phyloP scores from a whole-genome alignment of 306 rosid species.

The Cercis canadensis region DNA sequence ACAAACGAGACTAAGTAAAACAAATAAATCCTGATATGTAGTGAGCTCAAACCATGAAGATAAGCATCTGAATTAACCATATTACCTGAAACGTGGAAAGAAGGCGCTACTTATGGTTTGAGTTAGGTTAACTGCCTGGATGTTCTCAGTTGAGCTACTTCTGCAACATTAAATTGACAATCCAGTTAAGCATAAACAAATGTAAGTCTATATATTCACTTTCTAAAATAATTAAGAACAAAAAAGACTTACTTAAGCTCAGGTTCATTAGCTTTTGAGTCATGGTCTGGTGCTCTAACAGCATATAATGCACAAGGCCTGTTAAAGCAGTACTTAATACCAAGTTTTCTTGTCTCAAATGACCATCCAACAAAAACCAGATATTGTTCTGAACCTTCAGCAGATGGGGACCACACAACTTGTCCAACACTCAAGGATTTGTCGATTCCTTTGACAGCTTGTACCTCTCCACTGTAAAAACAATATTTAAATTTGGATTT shows the following conservation, averaged over 20 bases:
- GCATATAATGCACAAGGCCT: conserved; percentile 81
- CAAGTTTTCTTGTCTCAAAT: conserved; percentile 71
- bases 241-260: conserved; percentile 57
- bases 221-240: neutral
- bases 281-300: conserved; percentile 49
- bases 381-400: conserved; percentile 52
- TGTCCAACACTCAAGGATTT: conserved; percentile 83
- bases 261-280: conserved; percentile 49
- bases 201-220: neutral
- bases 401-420: conserved; percentile 83
- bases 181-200: conserved; percentile 29
- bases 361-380: conserved; percentile 93
- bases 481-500: conserved; percentile 23
- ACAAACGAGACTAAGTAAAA: neutral
- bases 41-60: conserved; percentile 3
- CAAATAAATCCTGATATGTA: neutral
- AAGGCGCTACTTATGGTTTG: conserved; percentile 73
- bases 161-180: conserved; percentile 42
- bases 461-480: conserved; percentile 71
- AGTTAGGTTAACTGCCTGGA: conserved; percentile 57
- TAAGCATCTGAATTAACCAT: conserved; percentile 9
- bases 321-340: conserved; percentile 83
- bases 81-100: conserved; percentile 86
- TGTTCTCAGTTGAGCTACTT: conserved; percentile 52
- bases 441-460: conserved; percentile 68